Evolutionary conservation across 169 alveolate genomes (phyloP), one percentile per base, ranked within the genome.

Genomic region (Neospora caninum): DNA sequence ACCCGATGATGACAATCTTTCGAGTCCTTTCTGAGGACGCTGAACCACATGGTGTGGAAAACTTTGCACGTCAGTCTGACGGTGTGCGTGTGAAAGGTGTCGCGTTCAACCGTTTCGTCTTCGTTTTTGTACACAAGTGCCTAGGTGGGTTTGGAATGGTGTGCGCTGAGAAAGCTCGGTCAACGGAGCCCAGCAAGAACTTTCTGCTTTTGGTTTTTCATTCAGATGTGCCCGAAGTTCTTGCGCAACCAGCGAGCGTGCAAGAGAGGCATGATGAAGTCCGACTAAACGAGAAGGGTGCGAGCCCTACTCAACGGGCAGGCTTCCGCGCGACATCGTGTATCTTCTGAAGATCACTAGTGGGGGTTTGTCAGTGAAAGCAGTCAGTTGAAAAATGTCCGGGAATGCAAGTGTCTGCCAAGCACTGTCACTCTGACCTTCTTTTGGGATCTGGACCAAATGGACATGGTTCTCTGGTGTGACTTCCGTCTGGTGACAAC

Each of bases 211-310:
- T 92, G 27, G 93, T 95, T 49, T 38, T 36, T 13, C 87, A 20
- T 80, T 34, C 94, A 96, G 97, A 97, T 97, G 98, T 96, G 97
- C 97, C 97, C 98, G 80, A 97, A 97, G 95, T 97, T 97, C 94
- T 87, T 97, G 95, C 94, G 98, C 84, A 97, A 97, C 95, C 98
- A 97, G 95, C 96, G 97, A 78, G 96, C 94, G 91, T 96, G 98
- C 96, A 97, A 96, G 96, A 97, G 93, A 96, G 97, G 97, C 92
- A 97, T 93, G 93, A 94, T 96, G 96, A 93, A 93, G 89, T 70
- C 80, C 49, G 86, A 78, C 20, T 78, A 78, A 78, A n/a, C 49
- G 20, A n/a, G 86, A 4, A 29, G 27, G 27, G 64, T 53, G 34
- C 73, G n/a, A 27, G 73, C 73, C 58, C 58, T 22, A 29, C n/a